Percentiles rank a stretch among this genome's conserved stretches.
These are phyloP conservation scores for Globisporangium splendens DNA, from an alignment of 352 stramenopile species.

Conservation along the genomic window DNA sequence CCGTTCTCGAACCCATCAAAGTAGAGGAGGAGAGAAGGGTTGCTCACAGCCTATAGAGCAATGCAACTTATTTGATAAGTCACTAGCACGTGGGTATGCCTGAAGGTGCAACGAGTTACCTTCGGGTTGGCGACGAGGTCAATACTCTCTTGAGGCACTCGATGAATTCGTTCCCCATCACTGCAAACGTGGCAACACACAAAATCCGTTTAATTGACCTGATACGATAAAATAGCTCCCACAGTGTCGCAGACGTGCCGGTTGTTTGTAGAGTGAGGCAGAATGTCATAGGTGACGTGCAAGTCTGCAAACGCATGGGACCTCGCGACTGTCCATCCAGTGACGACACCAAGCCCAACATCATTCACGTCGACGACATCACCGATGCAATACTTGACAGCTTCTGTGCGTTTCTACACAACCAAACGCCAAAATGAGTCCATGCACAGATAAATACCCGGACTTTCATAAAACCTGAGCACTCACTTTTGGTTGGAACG, in stretches of 20 bases:
- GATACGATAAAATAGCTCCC: neutral
- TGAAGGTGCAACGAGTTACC: constrained; percentile 19
- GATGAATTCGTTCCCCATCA: constrained; percentile 50
- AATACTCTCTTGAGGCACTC: constrained; percentile 56
- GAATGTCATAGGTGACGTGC: constrained; percentile 63
- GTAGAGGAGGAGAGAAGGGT: constrained; percentile 65
- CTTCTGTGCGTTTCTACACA: constrained; percentile 40
- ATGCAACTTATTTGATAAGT: neutral
- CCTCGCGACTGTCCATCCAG: constrained; percentile 43
- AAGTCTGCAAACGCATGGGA: constrained; percentile 31
- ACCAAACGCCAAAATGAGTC: neutral
- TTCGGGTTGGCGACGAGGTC: constrained; percentile 31
- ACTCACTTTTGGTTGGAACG: constrained; percentile 51
- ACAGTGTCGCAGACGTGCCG: constrained; percentile 25
- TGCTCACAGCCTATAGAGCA: constrained; percentile 40
- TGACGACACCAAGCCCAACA: constrained; percentile 55
- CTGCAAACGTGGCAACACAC: constrained; percentile 12
- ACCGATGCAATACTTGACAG: constrained; percentile 55
- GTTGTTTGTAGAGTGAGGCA: constrained; percentile 51
- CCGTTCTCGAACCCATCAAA: constrained; percentile 73
- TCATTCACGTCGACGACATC: constrained; percentile 66
- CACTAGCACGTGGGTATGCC: neutral
- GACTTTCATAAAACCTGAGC: no score
- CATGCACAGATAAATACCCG: neutral
- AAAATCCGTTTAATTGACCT: neutral